Evolutionary conservation across 352 stramenopile species (phyloP), one percentile per base, ranked within the genome.

Genomic region (Phytophthora agathidicida): DNA sequence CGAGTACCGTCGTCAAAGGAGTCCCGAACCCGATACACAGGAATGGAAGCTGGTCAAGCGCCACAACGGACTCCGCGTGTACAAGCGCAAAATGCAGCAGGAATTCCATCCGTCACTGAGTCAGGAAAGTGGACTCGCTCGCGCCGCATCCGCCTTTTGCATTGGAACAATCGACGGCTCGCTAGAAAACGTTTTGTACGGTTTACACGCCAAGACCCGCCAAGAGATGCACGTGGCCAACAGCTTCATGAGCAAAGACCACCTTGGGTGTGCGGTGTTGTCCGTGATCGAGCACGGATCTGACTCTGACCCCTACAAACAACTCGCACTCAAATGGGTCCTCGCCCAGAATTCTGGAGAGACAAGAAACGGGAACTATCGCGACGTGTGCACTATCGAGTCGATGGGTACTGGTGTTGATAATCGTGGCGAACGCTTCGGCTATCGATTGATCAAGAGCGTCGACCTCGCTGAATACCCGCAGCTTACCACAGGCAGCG

Each of bases 301-400:
- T 9, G 41, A 62, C 2, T 51, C 64, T 3, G 43, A 75, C 19
- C 73, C 69, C 33, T 77, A 75, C 47, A 64, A 58, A 17, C 76
- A 76, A 22, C 42, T 83, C 5, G 60, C 63, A 1, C 39, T 83
- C 22, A 83, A 80, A 50, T 83, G 73, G 73, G 36, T 56, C 44
- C 24, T 71, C 16, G 36, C 65, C 2, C 52, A 71, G 3, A 56
- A 60, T 38, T 55, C 71, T 7, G 64, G 59, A 38, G 48, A 63
- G 8, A 33, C 62, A 5, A 41, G 46, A 19, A 61, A 58, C 31
- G 47, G 42, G 13, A 70, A 57, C 16, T 71, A 68, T 13, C 74
- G 63, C 31, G 74, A 84, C 27, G 37, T 61, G 11, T 68, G 74
- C 47, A 49, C 50, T 5, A 30, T 84, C 20, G 68, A 84, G 41